Base-by-base conservation (phyloP, 257 asterid species). In the Knoxia roxburghii region DNA sequence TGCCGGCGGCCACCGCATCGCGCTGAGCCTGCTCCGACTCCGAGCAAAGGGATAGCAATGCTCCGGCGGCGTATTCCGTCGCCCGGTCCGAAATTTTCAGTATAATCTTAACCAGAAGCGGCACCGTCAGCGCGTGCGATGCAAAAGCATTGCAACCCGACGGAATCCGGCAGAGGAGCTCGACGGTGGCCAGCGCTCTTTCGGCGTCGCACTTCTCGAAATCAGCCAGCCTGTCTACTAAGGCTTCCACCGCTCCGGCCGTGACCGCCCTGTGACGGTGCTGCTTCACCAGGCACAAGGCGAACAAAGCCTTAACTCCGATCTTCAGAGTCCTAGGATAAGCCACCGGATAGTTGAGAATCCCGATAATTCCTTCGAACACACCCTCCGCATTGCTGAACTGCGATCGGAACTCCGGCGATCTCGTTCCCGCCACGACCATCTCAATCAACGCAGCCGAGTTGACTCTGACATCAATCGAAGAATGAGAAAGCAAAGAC, bases 61-160 rank as follows among this genome's bases (percentile, higher is more conserved):
- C 95, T 0, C 99, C 97, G 60, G 97, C 95, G 1, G 99, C 97
- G 74, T 93, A 88, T 72, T 93, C 99, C 45, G 97, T 93, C 18
- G 99, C 99, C 5, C 97, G 88, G 29, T 90, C 95, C 11, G 99
- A 90, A 46, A 93, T 76, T 68, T 87, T 88, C 61, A 90, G 54
- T 0, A 93, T 90, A 0, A 78, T 83, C 76, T 87, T 93, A 63
- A 93, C 96, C 24, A 93, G 83, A 15, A 90, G 78, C 2, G 97
- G 95, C 13, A 88, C 90, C 41, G 96, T 86, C 65, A 90, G 85
- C 49, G 97, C 89, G 80, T 90, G 97, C 11, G 85, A 71, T 0
- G 84, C 79, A 53, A 93, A 86, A 33, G 89, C 95, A 32, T 83
- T 84, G 77, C 95, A 82, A 0, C 99, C 99, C 0, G 85, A 62